These are phyloP conservation scores for Lipomyces japonicus DNA, from an alignment of 805 yeast species.

Conservation along the genomic window DNA sequence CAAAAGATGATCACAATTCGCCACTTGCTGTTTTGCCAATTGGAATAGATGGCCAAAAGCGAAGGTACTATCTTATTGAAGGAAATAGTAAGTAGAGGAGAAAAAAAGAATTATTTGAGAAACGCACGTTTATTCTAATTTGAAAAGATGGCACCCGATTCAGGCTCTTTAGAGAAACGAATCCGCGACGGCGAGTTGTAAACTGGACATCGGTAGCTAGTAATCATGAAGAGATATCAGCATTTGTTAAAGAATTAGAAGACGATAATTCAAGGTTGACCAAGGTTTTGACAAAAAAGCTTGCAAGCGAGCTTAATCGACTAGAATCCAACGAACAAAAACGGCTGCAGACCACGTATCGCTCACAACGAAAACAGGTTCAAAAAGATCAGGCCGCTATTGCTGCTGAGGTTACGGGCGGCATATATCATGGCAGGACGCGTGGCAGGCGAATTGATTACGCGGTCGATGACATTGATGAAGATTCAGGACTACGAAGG, in stretches of 20 bases:
- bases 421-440: constrained; percentile 35
- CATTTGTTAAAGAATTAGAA: constrained; percentile 20
- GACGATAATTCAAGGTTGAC: constrained; percentile 9
- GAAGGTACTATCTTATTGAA: constrained; percentile 31
- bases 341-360: constrained; percentile 12
- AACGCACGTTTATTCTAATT: constrained; percentile 3
- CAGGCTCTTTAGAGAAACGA: constrained; percentile 36
- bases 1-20: constrained; percentile 17
- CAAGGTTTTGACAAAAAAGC: constrained; percentile 12
- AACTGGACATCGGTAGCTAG: constrained; percentile 39
- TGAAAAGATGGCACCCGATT: constrained; percentile 35
- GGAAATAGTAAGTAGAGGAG: constrained; percentile 24
- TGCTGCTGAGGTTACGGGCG: constrained; percentile 30
- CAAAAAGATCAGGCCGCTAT: constrained; percentile 16
- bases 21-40: constrained; percentile 24
- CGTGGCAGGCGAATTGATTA: constrained; percentile 36
- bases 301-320: constrained; percentile 14
- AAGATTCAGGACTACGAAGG: constrained; percentile 9
- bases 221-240: constrained; percentile 30
- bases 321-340: constrained; percentile 25
- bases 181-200: constrained; percentile 33
- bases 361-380: constrained; percentile 11
- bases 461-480: constrained; percentile 25
- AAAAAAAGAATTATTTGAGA: not conserved
- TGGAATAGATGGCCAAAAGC: constrained; percentile 30